Evolutionary conservation across 116 monocot species (phyloP).

Genomic region (Iris pallida): DNA sequence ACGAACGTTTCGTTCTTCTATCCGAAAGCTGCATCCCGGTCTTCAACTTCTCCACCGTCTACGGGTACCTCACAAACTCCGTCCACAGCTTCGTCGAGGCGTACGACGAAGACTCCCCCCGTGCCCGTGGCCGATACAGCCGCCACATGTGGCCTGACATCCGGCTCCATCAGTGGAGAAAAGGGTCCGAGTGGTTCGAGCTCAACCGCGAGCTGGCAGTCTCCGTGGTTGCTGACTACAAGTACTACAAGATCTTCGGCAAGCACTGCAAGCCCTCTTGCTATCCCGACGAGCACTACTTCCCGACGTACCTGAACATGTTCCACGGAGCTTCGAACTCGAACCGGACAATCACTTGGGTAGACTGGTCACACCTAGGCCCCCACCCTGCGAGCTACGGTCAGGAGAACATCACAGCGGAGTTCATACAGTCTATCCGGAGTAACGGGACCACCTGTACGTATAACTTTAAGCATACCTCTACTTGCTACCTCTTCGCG

Average conservation of each 20-base stretch:
- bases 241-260: constrained; percentile 31
- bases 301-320: constrained; percentile 50
- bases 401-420: constrained; percentile 17
- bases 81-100: constrained; percentile 45
- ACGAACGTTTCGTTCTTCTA: constrained; percentile 51
- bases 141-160: constrained; percentile 41
- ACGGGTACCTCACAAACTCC: constrained; percentile 40
- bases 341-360: constrained; percentile 60
- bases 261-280: constrained; percentile 50
- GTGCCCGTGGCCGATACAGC: constrained; percentile 45
- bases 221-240: constrained; percentile 34
- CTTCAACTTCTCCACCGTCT: constrained; percentile 35
- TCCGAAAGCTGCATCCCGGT: constrained; percentile 61
- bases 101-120: constrained; percentile 26
- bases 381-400: constrained; percentile 49
- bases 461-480: constrained; percentile 32
- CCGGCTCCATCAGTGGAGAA: constrained; percentile 34
- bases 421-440: constrained; percentile 31
- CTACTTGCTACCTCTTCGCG: constrained; percentile 45
- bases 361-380: constrained; percentile 55
- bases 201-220: constrained; percentile 33
- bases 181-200: constrained; percentile 61
- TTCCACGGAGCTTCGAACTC: constrained; percentile 32
- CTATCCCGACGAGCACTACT: constrained; percentile 67
- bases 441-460: constrained; percentile 30